Evolutionary conservation across 2,329 filamentous ascomycete species (phyloP), one percentile per base, ranked within the genome.

Genomic region (Scedosporium minutisporum): DNA sequence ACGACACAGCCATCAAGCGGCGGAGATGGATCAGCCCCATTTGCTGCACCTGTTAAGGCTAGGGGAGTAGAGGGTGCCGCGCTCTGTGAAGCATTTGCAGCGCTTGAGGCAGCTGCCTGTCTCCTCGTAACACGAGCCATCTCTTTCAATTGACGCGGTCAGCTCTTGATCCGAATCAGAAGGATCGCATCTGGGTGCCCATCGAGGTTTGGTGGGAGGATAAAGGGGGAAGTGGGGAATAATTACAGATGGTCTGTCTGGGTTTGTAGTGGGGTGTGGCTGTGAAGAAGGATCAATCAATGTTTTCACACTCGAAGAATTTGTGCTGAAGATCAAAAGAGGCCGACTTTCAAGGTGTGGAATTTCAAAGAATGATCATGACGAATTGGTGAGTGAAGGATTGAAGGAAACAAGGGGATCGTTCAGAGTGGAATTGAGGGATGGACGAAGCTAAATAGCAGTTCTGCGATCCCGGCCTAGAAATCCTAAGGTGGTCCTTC

Each of bases 1-100:
- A 90, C 75, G 5, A 75, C 74, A 66, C 74, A 78, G 4, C 78
- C 81, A 1, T 76, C 71, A 3, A 87, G 73, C 0, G 81, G 73
- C 29, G 42, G 59, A 7, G 63, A 33, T 27, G 64, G 46, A 27
- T 61, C 63, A 14, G 63, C 38, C 18, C 59, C 42, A 51, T 23
- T 41, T 12, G 61, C 29, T n/a, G 51, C 44, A 27, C 58, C 25
- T 21, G 59, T 62, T 25, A 53, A 58, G 55, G 63, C 59, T 57
- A 62, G 57, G 23, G 57, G 23, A 10, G 23, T 41, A 9, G 27
- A 6, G 33, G 10, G 16, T 23, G 12, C 29, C 9, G 38, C 16
- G 21, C 2, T 60, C 57, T 27, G 23, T n/a, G 21, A 33, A 33
- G 57, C 25, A 18, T 27, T 27, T n/a, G 57, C 57, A 10, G 21